Evolutionary conservation across 805 yeast genomes (phyloP), one percentile per base, ranked within the genome.

Genomic region (Saturnispora besseyi): DNA sequence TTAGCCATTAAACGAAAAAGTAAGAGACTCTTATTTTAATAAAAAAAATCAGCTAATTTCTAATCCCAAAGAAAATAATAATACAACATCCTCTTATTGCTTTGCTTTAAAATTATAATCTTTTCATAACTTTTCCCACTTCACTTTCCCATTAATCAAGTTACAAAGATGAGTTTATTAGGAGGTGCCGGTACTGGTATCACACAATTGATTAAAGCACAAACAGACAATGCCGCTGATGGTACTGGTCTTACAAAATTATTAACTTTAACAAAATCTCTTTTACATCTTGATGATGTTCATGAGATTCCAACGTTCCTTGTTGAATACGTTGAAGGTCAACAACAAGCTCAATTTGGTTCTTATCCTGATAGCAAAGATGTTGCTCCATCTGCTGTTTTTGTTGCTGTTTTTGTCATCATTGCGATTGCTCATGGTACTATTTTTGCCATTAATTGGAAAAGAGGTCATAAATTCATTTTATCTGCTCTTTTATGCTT

Each of bases 381-480:
- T 62, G 61, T 71, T 11, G 87, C 79, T 1, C 89, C 89, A 3
- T 67, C 75, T 50, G 77, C 78, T 2, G 62, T 84, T 0, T 82
- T 83, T 55, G 60, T 73, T 3, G 85, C 75, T 0, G 65, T 76
- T 1, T 84, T 79, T 54, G 62, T 67, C 12, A 52, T 82, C 4
- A 56, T 84, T 33, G 57, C 69, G 41, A n/a, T 78, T 2, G 73
- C 73, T 0, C 82, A 81, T 55, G 47, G 70, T 5, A 55, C 53
- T 26, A 68, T 84, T 13, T 82, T 78, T 58, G 30, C 62, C 7
- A 63, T 72, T 37, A 79, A 84, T 62, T 61, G 56, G 47, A 53
- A 67, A 4, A 67, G 85, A 57, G 82, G 82, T 2, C 90, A 84
- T 63, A 69, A 72, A 54, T 84, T 84, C 60, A 75, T 73, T 69